Percentiles rank a stretch among this genome's conserved stretches.
Evolutionary conservation across 2,329 filamentous ascomycete species (phyloP).

Genomic region (Monosporascus cannonballus): DNA sequence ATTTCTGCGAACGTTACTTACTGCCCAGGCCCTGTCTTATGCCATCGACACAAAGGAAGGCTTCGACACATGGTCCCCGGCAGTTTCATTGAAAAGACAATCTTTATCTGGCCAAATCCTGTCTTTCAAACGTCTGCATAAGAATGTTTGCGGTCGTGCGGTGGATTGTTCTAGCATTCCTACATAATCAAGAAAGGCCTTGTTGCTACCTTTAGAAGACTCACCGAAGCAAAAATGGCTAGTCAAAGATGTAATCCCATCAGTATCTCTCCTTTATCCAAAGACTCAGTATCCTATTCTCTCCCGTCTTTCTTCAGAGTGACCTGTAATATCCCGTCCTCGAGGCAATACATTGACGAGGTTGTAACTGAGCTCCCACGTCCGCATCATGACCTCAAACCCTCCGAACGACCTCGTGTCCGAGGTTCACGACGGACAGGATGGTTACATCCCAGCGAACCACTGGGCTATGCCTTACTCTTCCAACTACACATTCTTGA

Average conservation of each 20-base stretch:
- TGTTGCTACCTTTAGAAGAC: neutral
- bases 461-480: conserved; percentile 36
- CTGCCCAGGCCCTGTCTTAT: too few relatives aligned
- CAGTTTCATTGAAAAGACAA: neutral
- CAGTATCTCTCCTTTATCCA: neutral
- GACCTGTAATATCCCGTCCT: neutral
- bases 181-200: neutral
- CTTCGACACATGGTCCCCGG: neutral
- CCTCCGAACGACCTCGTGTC: conserved; percentile 5
- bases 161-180: neutral
- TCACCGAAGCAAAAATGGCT: too few relatives aligned
- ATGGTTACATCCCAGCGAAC: conserved; percentile 32
- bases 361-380: neutral
- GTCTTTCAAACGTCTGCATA: neutral
- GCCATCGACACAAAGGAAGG: too few relatives aligned
- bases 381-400: conserved; percentile 7
- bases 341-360: neutral
- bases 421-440: conserved; percentile 22
- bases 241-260: neutral
- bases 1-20: too few relatives aligned
- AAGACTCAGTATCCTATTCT: neutral
- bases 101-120: neutral
- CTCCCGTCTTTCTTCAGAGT: neutral
- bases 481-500: conserved; percentile 31
- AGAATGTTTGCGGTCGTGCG: neutral